Evolutionary conservation across 306 rosid genomes (phyloP), one percentile per base, ranked within the genome.

Genomic region (Clitoria ternatea): DNA sequence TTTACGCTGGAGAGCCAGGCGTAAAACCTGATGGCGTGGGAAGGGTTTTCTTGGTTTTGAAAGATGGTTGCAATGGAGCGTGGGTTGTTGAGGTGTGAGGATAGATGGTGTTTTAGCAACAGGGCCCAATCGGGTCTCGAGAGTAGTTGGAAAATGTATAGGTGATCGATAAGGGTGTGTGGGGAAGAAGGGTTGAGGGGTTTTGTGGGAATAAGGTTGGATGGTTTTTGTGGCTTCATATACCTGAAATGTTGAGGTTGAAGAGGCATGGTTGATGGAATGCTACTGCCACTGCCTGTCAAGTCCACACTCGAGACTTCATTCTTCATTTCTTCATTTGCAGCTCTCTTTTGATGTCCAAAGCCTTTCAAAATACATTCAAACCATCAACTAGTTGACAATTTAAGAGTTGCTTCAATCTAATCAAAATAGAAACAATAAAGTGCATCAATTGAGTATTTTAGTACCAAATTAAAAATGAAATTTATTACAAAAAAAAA

Each of bases 31-130:
- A 93, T 43, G 43, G 82, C 53, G 75, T 65, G 72, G 18, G 77
- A 67, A 30, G 96, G 90, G 83, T 87, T 77, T 11, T 82, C 79
- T 59, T 85, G 97, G 76, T 85, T 88, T 26, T 86, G 96, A 59
- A 88, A 67, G 30, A 90, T 72, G 63, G 82, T 73, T 5, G 62
- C 85, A 33, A 84, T 81, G 54, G 77, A 79, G 23, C 74, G 86
- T 70, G 93, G 83, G 59, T 40, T 80, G 37, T 90, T 79, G 17
- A 59, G 7, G 35, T 68, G 68, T 24, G 90, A 74, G 49, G 42
- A 75, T 10, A 79, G 74, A 73, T 90, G 86, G 72, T 93, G 90
- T 49, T 76, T 77, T 4, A 93, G 83, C 57, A 85, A 52, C 5
- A 85, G 29, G 60, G 68, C 82, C 96, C 97, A 93, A 60, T 93